phyloP scores from a whole-genome alignment of 345 rosid genomes.

The Boechera divaricarpa region DNA sequence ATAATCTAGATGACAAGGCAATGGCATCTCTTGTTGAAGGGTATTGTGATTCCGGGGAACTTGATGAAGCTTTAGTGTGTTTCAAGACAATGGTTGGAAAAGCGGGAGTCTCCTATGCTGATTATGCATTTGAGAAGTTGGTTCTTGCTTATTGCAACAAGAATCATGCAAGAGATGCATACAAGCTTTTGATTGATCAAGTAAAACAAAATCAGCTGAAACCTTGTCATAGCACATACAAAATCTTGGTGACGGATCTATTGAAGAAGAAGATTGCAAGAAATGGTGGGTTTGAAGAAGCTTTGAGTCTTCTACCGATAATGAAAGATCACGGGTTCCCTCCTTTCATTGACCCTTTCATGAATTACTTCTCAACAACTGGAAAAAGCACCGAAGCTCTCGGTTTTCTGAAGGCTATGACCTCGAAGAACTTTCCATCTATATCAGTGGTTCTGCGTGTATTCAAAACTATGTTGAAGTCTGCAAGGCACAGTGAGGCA shows the following conservation, averaged over 20 bases:
- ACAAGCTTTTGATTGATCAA: slow-evolving; percentile 58
- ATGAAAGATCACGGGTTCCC: slow-evolving; percentile 85
- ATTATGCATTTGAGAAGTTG: slow-evolving; percentile 65
- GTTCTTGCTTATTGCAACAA: slow-evolving; percentile 64
- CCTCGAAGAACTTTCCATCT: slow-evolving; percentile 74
- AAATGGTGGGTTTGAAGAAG: slow-evolving; percentile 73
- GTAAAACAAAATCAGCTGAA: slow-evolving; percentile 50
- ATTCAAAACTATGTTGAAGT: slow-evolving; percentile 68
- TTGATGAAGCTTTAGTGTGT: slow-evolving; percentile 66
- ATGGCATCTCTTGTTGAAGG: slow-evolving; percentile 76
- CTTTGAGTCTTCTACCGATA: slow-evolving; percentile 61
- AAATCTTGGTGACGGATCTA: slow-evolving; percentile 61
- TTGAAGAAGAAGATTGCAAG: slow-evolving; percentile 57
- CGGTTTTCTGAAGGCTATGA: slow-evolving; percentile 65
- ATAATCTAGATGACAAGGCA: slow-evolving; percentile 57
- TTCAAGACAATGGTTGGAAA: slow-evolving; percentile 63
- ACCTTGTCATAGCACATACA: slow-evolving; percentile 71
- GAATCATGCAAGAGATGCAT: slow-evolving; percentile 69
- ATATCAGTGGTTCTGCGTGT: slow-evolving; percentile 61
- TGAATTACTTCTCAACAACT: slow-evolving; percentile 64
- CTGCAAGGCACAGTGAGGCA: slow-evolving; percentile 68
- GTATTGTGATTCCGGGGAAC: slow-evolving; percentile 69
- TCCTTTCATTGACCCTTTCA: slow-evolving; percentile 73
- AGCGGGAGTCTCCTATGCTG: slow-evolving; percentile 52
- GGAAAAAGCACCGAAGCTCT: slow-evolving; percentile 74